Base-by-base conservation (phyloP, 1,284 basidiomycete genomes). In the Anthracocystis walkeri region DNA sequence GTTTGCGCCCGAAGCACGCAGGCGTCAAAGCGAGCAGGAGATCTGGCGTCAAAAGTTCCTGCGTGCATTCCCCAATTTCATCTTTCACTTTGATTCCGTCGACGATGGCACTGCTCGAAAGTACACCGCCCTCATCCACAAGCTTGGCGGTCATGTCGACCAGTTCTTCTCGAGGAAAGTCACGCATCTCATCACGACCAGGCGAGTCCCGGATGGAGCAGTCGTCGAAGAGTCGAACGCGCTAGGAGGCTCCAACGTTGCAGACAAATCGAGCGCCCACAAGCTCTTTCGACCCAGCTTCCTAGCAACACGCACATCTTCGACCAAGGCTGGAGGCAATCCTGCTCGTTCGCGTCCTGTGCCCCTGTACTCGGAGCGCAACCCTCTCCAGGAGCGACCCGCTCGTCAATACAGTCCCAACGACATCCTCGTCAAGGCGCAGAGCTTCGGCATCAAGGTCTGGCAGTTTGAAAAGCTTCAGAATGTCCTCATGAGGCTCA, bases 391-490 rank as follows among this genome's bases (percentile, higher is more conserved):
- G 14, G 83, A 84, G 82, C 71, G 83, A 81, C 49, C 87, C 7
- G n/a, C 87, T 53, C 20, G 83, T 85, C 65, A 73, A 33, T 55
- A 52, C 41, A 31, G 59, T 35, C 57, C 60, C 49, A 87, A 89
- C 42, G 88, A 89, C 62, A 88, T 95, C 35, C 88, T 93, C 5
- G 86, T 88, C 61, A 93, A 95, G 84, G 94, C 95, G 2, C 87
- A 90, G 52, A 88, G 88, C 38, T 91, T 92, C 75, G 89, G 90
- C 40, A 92, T 94, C 86, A 98, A 97, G 86, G 90, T 98, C 31
- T 99, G 97, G 95, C 90, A 87, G 42, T 87, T 91, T 6, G 86
- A 89, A 27, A 82, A 77, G 70, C 76, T 67, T 27, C 67, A 65
- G 61, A 76, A 64, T 12, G 61, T 75, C 35, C 58, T 77, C 27